Evolutionary conservation across 1,284 basidiomycete species (phyloP).

Genomic region (Athelia sp.): DNA sequence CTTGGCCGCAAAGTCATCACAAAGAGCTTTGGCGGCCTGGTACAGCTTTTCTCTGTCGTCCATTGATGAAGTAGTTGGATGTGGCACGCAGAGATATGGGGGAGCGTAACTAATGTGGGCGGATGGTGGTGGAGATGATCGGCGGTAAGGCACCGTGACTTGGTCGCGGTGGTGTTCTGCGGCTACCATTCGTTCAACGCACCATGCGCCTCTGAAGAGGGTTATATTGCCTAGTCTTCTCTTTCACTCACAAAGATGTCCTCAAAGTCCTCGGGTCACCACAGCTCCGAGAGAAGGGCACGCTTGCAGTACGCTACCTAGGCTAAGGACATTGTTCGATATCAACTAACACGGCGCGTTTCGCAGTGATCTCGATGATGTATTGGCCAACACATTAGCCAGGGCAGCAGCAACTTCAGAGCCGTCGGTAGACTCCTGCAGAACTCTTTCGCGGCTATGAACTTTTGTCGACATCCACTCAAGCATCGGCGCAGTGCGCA

Average conservation of each 20-base stretch:
- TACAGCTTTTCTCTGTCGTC: slow-evolving; percentile 31
- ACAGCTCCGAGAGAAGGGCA: neutral
- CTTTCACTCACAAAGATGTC: neutral
- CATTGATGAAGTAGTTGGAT: neutral
- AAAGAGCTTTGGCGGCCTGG: slow-evolving; percentile 42
- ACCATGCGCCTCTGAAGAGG: neutral
- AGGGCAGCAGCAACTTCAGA: slow-evolving; percentile 61
- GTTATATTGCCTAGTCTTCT: neutral
- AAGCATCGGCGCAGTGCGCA: neutral
- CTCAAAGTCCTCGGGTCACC: neutral
- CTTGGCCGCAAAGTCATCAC: slow-evolving; percentile 45
- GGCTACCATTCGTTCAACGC: too few relatives aligned
- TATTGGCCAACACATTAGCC: slow-evolving; percentile 42
- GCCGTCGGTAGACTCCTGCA: slow-evolving; percentile 63
- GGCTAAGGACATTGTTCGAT: too few relatives aligned
- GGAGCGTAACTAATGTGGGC: too few relatives aligned
- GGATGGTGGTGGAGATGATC: too few relatives aligned
- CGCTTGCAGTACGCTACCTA: neutral
- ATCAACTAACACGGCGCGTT: too few relatives aligned
- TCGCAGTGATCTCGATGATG: slow-evolving; percentile 37
- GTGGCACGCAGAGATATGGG: too few relatives aligned
- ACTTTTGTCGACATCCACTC: slow-evolving; percentile 31
- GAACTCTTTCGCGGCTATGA: slow-evolving; percentile 52
- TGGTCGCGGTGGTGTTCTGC: too few relatives aligned
- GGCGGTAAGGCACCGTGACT: too few relatives aligned